Conservation (phyloP, 345 rosid genomes). For the Schrenkiella parvula region DNA sequence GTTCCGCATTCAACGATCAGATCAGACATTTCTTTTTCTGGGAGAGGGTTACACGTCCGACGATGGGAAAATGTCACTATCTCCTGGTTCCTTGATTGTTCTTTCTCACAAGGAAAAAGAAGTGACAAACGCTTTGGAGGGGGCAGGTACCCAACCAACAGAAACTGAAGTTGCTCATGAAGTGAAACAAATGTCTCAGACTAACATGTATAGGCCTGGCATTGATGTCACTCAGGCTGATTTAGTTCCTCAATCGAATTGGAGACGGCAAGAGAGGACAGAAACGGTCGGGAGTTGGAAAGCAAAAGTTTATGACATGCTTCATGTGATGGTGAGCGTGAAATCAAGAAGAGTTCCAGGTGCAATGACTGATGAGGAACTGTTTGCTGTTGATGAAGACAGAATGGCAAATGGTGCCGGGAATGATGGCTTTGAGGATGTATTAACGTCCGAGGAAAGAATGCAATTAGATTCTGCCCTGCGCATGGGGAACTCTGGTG, state of each 20-base stretch:
- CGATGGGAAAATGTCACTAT: constrained; percentile 58
- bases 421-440: constrained; percentile 63
- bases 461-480: constrained; percentile 77
- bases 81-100: constrained; percentile 84
- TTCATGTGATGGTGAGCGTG: constrained; percentile 93
- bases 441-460: constrained; percentile 83
- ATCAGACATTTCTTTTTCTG: constrained; percentile 84
- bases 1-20: constrained; percentile 87
- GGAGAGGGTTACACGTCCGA: constrained; percentile 86
- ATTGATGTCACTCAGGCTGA: constrained; percentile 97
- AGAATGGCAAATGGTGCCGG: constrained; percentile 53
- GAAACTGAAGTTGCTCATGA: constrained; percentile 84
- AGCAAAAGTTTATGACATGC: constrained; percentile 95
- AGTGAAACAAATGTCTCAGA: constrained; percentile 39
- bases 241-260: constrained; percentile 79
- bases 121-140: constrained; percentile 92
- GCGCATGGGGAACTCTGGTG: constrained; percentile 57
- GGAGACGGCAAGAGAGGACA: constrained; percentile 97
- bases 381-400: constrained; percentile 85
- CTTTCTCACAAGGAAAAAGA: constrained; percentile 95
- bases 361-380: constrained; percentile 94
- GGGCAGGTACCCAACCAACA: constrained; percentile 91
- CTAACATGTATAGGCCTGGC: constrained; percentile 98
- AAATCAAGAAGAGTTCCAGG: constrained; percentile 93
- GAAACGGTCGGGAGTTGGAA: constrained; percentile 96